Conservation (phyloP, 2,329 filamentous ascomycete species). For the Nothophoma quercina region DNA sequence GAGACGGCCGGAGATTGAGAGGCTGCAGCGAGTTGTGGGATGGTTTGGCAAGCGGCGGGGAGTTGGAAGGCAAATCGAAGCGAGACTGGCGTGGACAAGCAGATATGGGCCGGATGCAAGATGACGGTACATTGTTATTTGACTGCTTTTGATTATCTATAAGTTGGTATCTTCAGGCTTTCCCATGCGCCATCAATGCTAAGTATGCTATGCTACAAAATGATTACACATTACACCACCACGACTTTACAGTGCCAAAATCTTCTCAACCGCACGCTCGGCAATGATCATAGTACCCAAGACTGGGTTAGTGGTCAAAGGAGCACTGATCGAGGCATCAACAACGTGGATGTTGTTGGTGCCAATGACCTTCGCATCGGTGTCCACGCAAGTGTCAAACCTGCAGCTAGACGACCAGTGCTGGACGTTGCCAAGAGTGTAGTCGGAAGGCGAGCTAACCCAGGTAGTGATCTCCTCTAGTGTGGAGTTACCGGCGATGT, state of each 20-base stretch:
- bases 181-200: not conserved
- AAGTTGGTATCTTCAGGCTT: conserved; percentile 1
- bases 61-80: not conserved
- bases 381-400: conserved; percentile 60
- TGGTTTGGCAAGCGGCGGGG: not conserved
- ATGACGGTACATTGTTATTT: too few species aligned
- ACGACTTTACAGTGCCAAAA: conserved; percentile 42
- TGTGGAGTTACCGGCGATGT: conserved; percentile 57
- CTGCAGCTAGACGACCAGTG: conserved; percentile 64
- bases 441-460: conserved; percentile 58
- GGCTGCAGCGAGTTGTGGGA: not conserved
- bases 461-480: conserved; percentile 59
- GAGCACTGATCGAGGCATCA: conserved; percentile 59
- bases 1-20: not conserved
- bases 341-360: conserved; percentile 61
- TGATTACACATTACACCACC: not conserved
- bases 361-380: conserved; percentile 56
- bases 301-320: conserved; percentile 63
- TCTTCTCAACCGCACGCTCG: conserved; percentile 60
- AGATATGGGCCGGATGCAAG: too few species aligned
- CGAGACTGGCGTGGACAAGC: not conserved
- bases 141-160: too few species aligned
- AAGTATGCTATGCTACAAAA: not conserved
- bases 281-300: conserved; percentile 64
- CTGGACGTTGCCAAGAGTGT: conserved; percentile 60